Base-by-base conservation (phyloP, 768 basidiomycete species). In the Leucocoprinus leucothites region DNA sequence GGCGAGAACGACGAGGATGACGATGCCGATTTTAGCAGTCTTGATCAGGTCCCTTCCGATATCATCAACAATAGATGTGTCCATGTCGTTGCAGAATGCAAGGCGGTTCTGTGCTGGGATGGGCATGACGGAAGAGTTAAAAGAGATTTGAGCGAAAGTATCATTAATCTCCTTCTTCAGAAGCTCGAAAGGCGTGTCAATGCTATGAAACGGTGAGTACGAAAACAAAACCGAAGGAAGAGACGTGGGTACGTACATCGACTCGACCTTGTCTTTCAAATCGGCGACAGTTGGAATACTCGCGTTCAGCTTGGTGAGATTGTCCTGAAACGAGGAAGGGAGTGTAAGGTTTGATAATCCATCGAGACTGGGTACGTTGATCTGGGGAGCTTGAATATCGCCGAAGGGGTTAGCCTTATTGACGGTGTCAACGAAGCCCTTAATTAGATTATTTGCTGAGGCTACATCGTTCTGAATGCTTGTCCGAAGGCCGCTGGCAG, bases 161-260 rank as follows among this genome's bases (percentile, higher is more conserved):
- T 85, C 78, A 65, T 96, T 96, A 69, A 98, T 94, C 48, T 95
- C 91, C 57, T 82, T 75, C 69, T 94, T 97, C 50, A 98, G 69
- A 2, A 82, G 74, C 64, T 97, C 91, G 65, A 98, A 97, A 0
- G 96, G 96, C 0, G 81, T 86, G 65, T 89, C 84, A 60, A 97
- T 81, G 53, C 88, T 93, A 57, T 21, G 53, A 56, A 48, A 40
- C 38, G 16, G 52, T 48, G 52, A 28, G 55, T 48, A 24, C 14
- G 51, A 19, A 21, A 9, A 50, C 28, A 43, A 4, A 47, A 43
- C 43, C 43, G 45, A 16, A 22, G 16, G 41, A 28, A 18, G 18
- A 35, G 21, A 34, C 8, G 16, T 21, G 24, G 7, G 21, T 3
- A 78, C 88, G 63, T 67, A 94, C 91, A 94, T 67, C 51, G 73